A percentile compares a stretch with the other conserved stretches of the same genome.
These are phyloP conservation scores for Suillus cothurnatus DNA, from an alignment of 768 basidiomycete species.

Conservation along the genomic window DNA sequence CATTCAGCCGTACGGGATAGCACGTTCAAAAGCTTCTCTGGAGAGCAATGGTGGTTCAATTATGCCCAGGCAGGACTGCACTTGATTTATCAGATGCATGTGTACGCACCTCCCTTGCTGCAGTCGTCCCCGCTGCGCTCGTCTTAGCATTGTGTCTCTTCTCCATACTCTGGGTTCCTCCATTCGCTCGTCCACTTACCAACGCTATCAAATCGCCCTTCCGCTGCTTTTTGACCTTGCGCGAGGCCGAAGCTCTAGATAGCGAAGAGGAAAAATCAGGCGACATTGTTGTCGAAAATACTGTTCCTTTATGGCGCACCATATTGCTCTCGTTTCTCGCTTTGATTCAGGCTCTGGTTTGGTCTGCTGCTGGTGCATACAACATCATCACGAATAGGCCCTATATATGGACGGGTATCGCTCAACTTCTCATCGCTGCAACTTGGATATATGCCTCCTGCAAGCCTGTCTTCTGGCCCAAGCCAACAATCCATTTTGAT, in stretches of 20 bases:
- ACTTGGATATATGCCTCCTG: conserved; percentile 70
- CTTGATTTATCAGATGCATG: conserved; percentile 49
- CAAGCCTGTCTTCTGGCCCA: conserved; percentile 54
- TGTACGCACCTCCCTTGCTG: conserved; percentile 53
- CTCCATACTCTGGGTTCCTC: conserved; percentile 33
- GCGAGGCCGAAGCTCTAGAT: conserved; percentile 57
- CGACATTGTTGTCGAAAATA: conserved; percentile 1
- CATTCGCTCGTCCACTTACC: conserved; percentile 19
- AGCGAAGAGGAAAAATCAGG: neutral
- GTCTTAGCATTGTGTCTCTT: conserved; percentile 46
- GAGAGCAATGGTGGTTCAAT: conserved; percentile 4
- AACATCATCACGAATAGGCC: conserved; percentile 41
- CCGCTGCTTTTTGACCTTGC: conserved; percentile 47
- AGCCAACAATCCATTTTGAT: conserved; percentile 62
- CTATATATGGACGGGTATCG: conserved; percentile 36
- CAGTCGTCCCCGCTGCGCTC: conserved; percentile 47
- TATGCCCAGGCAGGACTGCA: conserved; percentile 18
- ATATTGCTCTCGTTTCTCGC: conserved; percentile 57
- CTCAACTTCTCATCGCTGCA: conserved; percentile 48
- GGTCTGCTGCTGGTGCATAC: conserved; percentile 65
- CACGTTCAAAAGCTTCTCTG: neutral
- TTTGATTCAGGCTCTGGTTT: conserved; percentile 55
- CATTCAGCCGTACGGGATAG: neutral
- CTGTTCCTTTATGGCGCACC: conserved; percentile 60
- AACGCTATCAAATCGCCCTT: conserved; percentile 32